These are phyloP conservation scores for Solanum chiquidenum DNA, from an alignment of 257 asterid species.

Conservation along the genomic window DNA sequence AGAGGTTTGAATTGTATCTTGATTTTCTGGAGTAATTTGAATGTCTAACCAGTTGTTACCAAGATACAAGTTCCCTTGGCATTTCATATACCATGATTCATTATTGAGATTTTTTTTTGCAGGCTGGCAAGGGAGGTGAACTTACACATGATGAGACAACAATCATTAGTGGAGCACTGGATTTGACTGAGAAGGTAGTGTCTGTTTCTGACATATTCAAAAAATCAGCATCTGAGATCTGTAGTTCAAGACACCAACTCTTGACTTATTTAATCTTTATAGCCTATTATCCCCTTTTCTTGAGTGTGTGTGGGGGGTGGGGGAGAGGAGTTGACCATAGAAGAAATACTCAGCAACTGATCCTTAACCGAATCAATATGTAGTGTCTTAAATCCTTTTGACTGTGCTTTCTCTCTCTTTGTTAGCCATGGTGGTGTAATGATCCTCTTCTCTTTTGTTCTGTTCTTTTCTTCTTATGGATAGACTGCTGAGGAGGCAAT, in stretches of 20 bases:
- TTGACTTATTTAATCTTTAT: background rate
- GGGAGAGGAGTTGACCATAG: background rate
- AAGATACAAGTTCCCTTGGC: background rate
- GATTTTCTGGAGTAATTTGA: background rate
- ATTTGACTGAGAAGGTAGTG: slow-evolving; percentile 88
- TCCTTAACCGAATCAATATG: background rate
- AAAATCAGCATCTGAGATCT: background rate
- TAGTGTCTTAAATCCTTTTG: background rate
- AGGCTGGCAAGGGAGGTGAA: slow-evolving; percentile 99
- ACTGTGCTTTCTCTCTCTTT: background rate
- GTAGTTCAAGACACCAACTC: background rate
- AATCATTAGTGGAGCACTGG: slow-evolving; percentile 92
- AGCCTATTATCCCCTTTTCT: background rate
- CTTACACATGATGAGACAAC: slow-evolving; percentile 98
- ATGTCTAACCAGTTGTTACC: background rate
- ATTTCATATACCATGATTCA: background rate
- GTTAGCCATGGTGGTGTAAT: background rate
- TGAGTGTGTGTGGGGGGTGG: background rate
- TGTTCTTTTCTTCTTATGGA: slow-evolving; percentile 11
- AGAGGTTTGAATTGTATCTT: slow-evolving; percentile 45
- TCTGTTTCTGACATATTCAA: background rate
- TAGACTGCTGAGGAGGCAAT: slow-evolving; percentile 99
- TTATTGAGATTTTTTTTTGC: background rate
- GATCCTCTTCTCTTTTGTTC: background rate
- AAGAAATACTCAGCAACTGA: background rate